phyloP scores from a whole-genome alignment of 495 filamentous ascomycete genomes.

The Penicillium parvum region DNA sequence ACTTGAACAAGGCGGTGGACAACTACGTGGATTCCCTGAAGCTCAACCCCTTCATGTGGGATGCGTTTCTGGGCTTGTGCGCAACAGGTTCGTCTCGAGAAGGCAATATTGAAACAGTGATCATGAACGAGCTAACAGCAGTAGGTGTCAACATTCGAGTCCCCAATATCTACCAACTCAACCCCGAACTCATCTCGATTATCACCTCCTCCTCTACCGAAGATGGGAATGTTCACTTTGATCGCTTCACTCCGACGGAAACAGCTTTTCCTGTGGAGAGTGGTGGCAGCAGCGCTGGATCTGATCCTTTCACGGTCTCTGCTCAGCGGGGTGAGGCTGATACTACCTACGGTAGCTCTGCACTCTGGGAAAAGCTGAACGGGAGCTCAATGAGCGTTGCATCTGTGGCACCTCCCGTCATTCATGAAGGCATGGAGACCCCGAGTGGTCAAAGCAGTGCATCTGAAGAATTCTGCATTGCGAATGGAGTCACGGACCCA shows the following conservation, averaged over 20 bases:
- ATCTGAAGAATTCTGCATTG: conserved; percentile 40
- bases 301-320: conserved; percentile 46
- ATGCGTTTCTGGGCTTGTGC: conserved; percentile 83
- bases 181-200: conserved; percentile 55
- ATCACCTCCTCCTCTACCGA: conserved; percentile 41
- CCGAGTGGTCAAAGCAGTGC: conserved; percentile 41
- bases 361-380: conserved; percentile 55
- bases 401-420: conserved; percentile 25
- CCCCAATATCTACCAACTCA: conserved; percentile 80
- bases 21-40: conserved; percentile 86
- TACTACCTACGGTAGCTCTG: conserved; percentile 45
- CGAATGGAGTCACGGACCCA: conserved; percentile 28
- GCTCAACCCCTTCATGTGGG: conserved; percentile 95
- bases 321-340: conserved; percentile 38
- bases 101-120: background rate
- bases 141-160: conserved; percentile 72
- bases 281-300: conserved; percentile 31
- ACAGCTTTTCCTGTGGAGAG: conserved; percentile 41
- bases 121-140: conserved; percentile 20
- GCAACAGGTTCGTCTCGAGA: conserved; percentile 51
- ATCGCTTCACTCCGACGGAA: conserved; percentile 34
- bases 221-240: conserved; percentile 31
- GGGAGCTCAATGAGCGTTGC: conserved; percentile 41
- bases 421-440: conserved; percentile 41
- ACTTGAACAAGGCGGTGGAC: conserved; percentile 73